Percentiles rank a stretch among this genome's conserved stretches.
phyloP scores from a whole-genome alignment of 1,284 basidiomycete species.

The Sporisorium scitamineum region DNA sequence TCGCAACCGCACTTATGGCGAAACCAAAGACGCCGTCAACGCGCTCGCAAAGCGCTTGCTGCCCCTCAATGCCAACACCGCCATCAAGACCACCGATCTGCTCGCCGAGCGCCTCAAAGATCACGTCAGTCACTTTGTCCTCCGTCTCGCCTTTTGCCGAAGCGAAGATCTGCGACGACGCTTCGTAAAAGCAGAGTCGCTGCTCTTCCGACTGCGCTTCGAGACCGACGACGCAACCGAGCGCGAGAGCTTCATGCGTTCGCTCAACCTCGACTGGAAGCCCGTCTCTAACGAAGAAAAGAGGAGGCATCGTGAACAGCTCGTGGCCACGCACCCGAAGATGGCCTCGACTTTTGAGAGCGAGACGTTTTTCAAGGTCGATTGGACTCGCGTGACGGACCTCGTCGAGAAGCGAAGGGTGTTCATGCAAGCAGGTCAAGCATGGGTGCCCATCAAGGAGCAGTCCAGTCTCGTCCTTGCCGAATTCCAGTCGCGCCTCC shows the following conservation, averaged over 20 bases:
- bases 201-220: conserved; percentile 86
- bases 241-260: conserved; percentile 78
- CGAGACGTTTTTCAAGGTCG: conserved; percentile 79
- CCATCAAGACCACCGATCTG: conserved; percentile 71
- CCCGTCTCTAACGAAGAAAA: conserved; percentile 79
- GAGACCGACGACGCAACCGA: conserved; percentile 78
- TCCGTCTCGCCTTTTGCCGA: conserved; percentile 93
- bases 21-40: conserved; percentile 77
- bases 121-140: conserved; percentile 92
- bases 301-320: conserved; percentile 72
- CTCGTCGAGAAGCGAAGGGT: conserved; percentile 88
- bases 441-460: conserved; percentile 86
- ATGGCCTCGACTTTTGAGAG: conserved; percentile 69
- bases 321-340: conserved; percentile 70
- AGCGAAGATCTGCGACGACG: conserved; percentile 90
- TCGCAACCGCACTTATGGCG: conserved; percentile 83
- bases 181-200: conserved; percentile 89
- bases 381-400: conserved; percentile 93
- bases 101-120: conserved; percentile 81
- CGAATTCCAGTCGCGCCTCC: conserved; percentile 84
- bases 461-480: conserved; percentile 89
- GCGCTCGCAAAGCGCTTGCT: conserved; percentile 79
- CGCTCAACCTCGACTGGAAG: conserved; percentile 83
- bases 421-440: conserved; percentile 83
- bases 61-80: conserved; percentile 77